phyloP scores from a whole-genome alignment of 192 early-diverging fungal species.

The Rhizophagus sp. region DNA sequence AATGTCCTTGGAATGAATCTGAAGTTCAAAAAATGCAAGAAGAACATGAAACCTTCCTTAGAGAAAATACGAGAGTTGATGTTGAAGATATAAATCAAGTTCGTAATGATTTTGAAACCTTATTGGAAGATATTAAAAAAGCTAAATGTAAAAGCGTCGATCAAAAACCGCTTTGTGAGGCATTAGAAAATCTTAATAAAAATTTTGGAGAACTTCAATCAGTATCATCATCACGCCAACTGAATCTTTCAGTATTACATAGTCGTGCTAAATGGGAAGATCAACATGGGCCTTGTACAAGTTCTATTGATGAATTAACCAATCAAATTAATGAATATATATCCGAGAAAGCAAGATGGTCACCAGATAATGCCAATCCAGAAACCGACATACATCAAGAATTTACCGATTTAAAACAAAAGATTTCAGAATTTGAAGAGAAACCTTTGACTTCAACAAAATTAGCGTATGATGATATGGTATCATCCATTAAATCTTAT shows the following conservation, averaged over 20 bases:
- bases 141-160: slow-evolving; percentile 23
- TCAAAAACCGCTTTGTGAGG: neutral
- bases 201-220: slow-evolving; percentile 18
- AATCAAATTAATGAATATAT: slow-evolving; percentile 14
- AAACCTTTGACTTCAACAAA: neutral
- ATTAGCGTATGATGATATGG: slow-evolving; percentile 13
- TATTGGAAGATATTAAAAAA: slow-evolving; percentile 23
- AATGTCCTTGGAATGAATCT: slow-evolving; percentile 3
- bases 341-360: slow-evolving; percentile 19
- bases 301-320: neutral
- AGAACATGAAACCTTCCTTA: slow-evolving; percentile 11
- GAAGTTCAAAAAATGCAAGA: slow-evolving; percentile 22
- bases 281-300: neutral
- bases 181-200: slow-evolving; percentile 15
- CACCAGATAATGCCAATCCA: neutral
- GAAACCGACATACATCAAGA: slow-evolving; percentile 3
- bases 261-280: slow-evolving; percentile 25
- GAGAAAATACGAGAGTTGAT: slow-evolving; percentile 23
- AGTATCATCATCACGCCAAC: slow-evolving; percentile 3
- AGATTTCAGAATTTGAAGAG: slow-evolving; percentile 24
- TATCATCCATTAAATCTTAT: slow-evolving; percentile 2
- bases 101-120: slow-evolving; percentile 16
- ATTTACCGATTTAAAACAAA: slow-evolving; percentile 3
- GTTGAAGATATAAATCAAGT: slow-evolving; percentile 19
- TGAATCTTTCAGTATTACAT: slow-evolving; percentile 14